phyloP scores from a whole-genome alignment of 2,329 filamentous ascomycete species.

The Cercospora sesami region DNA sequence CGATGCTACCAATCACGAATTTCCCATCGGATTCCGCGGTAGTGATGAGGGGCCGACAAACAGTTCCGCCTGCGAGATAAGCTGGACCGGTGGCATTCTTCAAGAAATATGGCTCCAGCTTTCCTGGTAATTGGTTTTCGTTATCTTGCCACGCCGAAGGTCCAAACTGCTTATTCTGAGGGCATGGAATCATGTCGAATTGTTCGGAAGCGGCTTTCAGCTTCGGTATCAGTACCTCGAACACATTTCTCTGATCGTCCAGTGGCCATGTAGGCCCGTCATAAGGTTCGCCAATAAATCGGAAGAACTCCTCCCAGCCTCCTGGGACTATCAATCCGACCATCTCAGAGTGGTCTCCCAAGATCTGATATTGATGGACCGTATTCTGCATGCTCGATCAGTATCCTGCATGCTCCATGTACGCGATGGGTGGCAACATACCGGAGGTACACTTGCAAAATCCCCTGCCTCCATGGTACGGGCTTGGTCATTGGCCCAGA shows the following conservation, averaged over 20 bases:
- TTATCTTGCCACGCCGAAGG: conserved; percentile 45
- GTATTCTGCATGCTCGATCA: too few relatives aligned
- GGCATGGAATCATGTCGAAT: conserved; percentile 58
- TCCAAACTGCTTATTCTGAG: conserved; percentile 50
- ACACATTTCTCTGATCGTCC: conserved; percentile 54
- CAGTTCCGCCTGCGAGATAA: conserved; percentile 49
- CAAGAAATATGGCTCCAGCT: conserved; percentile 52
- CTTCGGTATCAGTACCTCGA: conserved; percentile 54
- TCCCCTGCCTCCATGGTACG: conserved; percentile 57
- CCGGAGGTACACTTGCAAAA: conserved; percentile 59
- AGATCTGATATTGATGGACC: conserved; percentile 58
- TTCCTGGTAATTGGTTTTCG: conserved; percentile 46
- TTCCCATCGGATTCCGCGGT: conserved; percentile 50
- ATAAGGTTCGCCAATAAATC: conserved; percentile 57
- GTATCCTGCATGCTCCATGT: too few relatives aligned
- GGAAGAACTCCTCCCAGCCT: conserved; percentile 63
- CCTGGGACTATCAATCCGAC: conserved; percentile 58
- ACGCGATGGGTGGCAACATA: conserved; percentile 36
- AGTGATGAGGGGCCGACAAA: conserved; percentile 53
- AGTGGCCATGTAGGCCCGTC: conserved; percentile 51
- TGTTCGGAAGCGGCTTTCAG: conserved; percentile 57
- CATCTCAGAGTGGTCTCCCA: conserved; percentile 57
- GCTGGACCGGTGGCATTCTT: conserved; percentile 53
- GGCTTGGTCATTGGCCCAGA: conserved; percentile 60
- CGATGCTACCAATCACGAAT: conserved; percentile 57